Conservation (phyloP, 176 grass and related monocot genomes). For the Themeda triandra region DNA sequence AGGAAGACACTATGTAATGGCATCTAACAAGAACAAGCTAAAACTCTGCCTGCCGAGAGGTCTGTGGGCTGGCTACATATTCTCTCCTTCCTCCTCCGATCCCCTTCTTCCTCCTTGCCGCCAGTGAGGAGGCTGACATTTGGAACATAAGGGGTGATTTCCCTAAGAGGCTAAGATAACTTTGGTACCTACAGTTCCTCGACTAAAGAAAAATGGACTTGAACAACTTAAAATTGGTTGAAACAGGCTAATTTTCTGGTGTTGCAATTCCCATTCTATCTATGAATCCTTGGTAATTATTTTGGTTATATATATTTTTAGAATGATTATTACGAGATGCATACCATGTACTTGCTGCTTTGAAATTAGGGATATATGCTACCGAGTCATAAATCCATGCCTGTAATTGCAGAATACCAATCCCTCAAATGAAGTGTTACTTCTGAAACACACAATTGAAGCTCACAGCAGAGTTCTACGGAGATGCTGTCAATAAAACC, state of each 20-base stretch:
- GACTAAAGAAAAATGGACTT: neutral
- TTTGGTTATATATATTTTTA: neutral
- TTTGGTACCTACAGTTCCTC: too few relatives aligned
- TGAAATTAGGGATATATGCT: neutral
- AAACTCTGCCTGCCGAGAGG: too few relatives aligned
- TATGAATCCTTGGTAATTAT: neutral
- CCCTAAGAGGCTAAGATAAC: too few relatives aligned
- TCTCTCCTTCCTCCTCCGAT: too few relatives aligned
- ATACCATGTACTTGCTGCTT: neutral
- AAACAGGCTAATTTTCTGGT: neutral
- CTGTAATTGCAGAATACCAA: constrained; percentile 8
- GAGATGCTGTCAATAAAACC: constrained; percentile 8
- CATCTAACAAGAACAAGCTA: too few relatives aligned
- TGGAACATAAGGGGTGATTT: too few relatives aligned
- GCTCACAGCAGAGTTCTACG: neutral
- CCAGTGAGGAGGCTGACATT: too few relatives aligned
- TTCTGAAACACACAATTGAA: neutral
- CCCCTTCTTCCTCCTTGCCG: too few relatives aligned
- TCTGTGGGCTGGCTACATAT: too few relatives aligned
- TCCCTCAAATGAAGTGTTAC: neutral
- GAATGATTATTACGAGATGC: neutral
- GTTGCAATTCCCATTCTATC: neutral
- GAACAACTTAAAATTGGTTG: neutral
- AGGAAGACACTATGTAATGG: too few relatives aligned
- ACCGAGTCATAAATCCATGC: neutral